Evolutionary conservation across 805 yeast species (phyloP), one percentile per base, ranked within the genome.

Genomic region (Blastobotrys terrestris): DNA sequence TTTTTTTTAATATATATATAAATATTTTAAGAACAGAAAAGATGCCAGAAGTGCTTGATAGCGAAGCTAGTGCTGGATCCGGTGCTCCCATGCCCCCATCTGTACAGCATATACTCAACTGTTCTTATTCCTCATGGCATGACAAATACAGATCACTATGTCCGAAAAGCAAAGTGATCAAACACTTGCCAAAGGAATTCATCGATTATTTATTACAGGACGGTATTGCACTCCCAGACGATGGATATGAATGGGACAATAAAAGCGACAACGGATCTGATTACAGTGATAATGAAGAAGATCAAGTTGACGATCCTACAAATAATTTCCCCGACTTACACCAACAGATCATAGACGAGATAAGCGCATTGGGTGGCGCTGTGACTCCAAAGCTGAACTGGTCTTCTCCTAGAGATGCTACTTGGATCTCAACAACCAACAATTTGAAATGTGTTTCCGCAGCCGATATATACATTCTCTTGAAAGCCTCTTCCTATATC

Each of bases 351-450:
- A 70, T 70, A 39, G 54, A 60, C 0, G 63, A 74, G 0, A 77
- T 94, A 13, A 55, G 58, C 2, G 72, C 74, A 44, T 71, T 72
- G 8, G 64, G 77, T 47, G 85, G 85, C 0, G 70, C 80, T 1
- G 88, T 90, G 1, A 77, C 88, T 1, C 98, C 98, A 1, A 94
- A 94, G 63, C 72, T 92, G 60, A 94, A 94, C 72, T 94, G 99
- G 99, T 89, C 97, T 0, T 86, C 97, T 1, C 99, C 99, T 1
- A 84, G 83, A 63, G 99, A 94, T 69, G 87, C 98, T 1, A 79
- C 83, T 0, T 94, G 98, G 99, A 92, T 94, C 18, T 70, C 86
- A 62, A 77, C 94, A 2, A 81, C 85, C 31, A 87, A 88, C 61
- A 77, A 87, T 2, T 78, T 85, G 77, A 77, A 80, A 62, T 91